Conservation (phyloP, 352 stramenopile genomes). For the Phytophthora podocarpi region DNA sequence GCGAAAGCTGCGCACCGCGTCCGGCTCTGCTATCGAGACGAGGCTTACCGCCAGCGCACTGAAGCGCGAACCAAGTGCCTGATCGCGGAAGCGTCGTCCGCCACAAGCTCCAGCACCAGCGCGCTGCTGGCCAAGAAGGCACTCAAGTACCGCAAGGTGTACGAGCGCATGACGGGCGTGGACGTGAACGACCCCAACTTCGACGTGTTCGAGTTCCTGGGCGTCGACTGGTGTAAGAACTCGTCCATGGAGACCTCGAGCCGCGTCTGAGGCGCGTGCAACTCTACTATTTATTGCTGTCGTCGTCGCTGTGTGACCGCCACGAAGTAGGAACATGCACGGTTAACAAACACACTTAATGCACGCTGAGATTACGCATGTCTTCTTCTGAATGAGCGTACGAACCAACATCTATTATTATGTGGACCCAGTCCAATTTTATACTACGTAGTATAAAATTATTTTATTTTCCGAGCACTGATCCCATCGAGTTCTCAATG, state of each 20-base stretch:
- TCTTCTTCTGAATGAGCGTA: too few relatives aligned
- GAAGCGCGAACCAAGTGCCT: slow-evolving; percentile 40
- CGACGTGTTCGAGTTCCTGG: slow-evolving; percentile 58
- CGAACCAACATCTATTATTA: too few relatives aligned
- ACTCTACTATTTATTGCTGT: slow-evolving; percentile 27
- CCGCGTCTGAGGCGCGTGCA: not conserved
- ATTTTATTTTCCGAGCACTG: too few relatives aligned
- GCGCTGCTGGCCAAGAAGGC: slow-evolving; percentile 54
- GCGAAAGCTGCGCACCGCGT: slow-evolving; percentile 30
- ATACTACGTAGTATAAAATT: too few relatives aligned
- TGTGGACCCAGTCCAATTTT: too few relatives aligned
- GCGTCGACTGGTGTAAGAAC: slow-evolving; percentile 55
- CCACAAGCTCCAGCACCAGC: slow-evolving; percentile 36
- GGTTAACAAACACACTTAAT: not conserved
- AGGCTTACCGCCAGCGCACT: slow-evolving; percentile 41
- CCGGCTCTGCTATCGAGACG: slow-evolving; percentile 49
- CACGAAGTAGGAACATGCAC: not conserved
- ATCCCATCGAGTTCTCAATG: not conserved
- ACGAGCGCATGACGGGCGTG: slow-evolving; percentile 44
- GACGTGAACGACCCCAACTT: slow-evolving; percentile 58
- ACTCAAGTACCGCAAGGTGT: slow-evolving; percentile 62
- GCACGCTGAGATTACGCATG: not conserved
- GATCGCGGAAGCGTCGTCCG: slow-evolving; percentile 32
- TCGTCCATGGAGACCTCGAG: slow-evolving; percentile 11
- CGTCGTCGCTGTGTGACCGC: not conserved